Evolutionary conservation across 2,329 filamentous ascomycete species (phyloP).

Genomic region (Septoria petroselini): DNA sequence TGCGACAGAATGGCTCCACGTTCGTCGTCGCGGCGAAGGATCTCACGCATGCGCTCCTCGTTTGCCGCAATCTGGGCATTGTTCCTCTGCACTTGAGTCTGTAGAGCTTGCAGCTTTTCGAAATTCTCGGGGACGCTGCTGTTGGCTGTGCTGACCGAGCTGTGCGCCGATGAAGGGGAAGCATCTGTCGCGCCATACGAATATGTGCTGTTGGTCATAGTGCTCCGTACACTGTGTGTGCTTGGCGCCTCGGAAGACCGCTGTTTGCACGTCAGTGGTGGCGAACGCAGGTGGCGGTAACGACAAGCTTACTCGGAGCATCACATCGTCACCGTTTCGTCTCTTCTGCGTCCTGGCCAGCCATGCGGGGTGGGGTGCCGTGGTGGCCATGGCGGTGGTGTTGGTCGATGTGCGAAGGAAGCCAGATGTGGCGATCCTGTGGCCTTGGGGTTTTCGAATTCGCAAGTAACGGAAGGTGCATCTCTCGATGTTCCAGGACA

Average conservation of each 20-base stretch:
- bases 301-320: slow-evolving; percentile 15
- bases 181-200: slow-evolving; percentile 12
- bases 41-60: slow-evolving; percentile 22
- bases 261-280: slow-evolving; percentile 4
- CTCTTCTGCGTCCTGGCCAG: slow-evolving; percentile 19
- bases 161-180: slow-evolving; percentile 18
- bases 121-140: slow-evolving; percentile 17
- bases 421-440: slow-evolving; percentile 6
- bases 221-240: too few relatives aligned
- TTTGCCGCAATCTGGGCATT: slow-evolving; percentile 25
- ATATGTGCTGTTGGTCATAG: slow-evolving; percentile 9
- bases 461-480: neutral
- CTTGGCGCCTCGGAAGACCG: slow-evolving; percentile 19
- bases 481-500: neutral
- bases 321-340: slow-evolving; percentile 20
- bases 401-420: neutral
- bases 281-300: neutral
- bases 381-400: slow-evolving; percentile 15
- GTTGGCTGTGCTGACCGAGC: slow-evolving; percentile 18
- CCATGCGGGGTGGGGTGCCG: slow-evolving; percentile 16
- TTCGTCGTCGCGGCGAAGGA: slow-evolving; percentile 14
- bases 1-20: slow-evolving; percentile 16
- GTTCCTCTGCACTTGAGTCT: slow-evolving; percentile 22
- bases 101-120: slow-evolving; percentile 21
- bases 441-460: neutral